Percentiles rank a stretch among this genome's conserved stretches.
Conservation (phyloP, 2,329 filamentous ascomycete species). For the Cytospora paraplurivora region DNA sequence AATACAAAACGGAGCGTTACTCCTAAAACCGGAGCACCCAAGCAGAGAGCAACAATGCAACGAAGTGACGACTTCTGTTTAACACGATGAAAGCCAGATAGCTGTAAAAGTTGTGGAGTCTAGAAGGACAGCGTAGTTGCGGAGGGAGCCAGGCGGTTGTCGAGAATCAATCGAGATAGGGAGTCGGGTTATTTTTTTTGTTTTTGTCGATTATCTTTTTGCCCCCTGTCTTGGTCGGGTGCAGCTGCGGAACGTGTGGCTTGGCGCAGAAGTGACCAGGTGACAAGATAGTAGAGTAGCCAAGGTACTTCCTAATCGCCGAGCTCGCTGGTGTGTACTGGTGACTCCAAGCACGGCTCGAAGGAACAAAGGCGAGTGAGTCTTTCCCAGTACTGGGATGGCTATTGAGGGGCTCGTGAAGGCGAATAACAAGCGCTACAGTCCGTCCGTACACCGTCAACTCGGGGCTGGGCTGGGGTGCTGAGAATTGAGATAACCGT, state of each 20-base stretch:
- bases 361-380: slow-evolving; percentile 15
- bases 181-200: slow-evolving; percentile 12
- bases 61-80: neutral
- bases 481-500: neutral
- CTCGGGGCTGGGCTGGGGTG: neutral
- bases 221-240: slow-evolving; percentile 3
- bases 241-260: slow-evolving; percentile 22
- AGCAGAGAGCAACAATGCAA: slow-evolving; percentile 29
- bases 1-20: slow-evolving; percentile 28
- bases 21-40: slow-evolving; percentile 12
- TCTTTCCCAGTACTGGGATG: neutral
- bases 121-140: slow-evolving; percentile 14
- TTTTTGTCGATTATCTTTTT: slow-evolving; percentile 21
- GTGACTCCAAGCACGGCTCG: slow-evolving; percentile 6
- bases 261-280: slow-evolving; percentile 19
- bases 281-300: slow-evolving; percentile 12
- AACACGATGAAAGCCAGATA: slow-evolving; percentile 10
- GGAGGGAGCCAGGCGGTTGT: slow-evolving; percentile 13
- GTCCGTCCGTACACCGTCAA: slow-evolving; percentile 15
- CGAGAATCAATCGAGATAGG: slow-evolving; percentile 11
- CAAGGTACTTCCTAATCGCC: slow-evolving; percentile 15
- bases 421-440: slow-evolving; percentile 24
- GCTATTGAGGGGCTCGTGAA: slow-evolving; percentile 18
- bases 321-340: slow-evolving; percentile 7
- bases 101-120: slow-evolving; percentile 8